Evolutionary conservation across 345 rosid genomes (phyloP).

Genomic region (Lumnitzera littorea): DNA sequence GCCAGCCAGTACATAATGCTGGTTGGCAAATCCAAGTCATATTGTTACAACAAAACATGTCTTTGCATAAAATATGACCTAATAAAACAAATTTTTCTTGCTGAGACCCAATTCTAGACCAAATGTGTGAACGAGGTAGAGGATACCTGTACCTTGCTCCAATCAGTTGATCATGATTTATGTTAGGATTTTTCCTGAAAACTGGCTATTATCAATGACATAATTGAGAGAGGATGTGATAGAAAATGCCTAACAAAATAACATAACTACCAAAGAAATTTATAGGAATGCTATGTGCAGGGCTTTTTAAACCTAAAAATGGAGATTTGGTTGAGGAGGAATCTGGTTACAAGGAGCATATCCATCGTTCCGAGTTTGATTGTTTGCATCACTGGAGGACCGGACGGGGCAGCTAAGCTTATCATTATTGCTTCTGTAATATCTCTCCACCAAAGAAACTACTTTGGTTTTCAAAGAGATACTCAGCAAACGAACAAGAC

Average conservation of each 20-base stretch:
- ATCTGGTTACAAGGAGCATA: constrained; percentile 14
- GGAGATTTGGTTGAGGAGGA: constrained; percentile 18
- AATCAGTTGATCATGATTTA: not conserved
- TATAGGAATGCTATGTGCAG: not conserved
- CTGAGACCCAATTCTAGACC: no score
- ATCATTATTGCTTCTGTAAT: constrained; percentile 22
- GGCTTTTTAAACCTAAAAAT: constrained; percentile 4
- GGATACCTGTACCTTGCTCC: not conserved
- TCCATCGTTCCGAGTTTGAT: constrained; percentile 19
- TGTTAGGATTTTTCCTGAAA: not conserved
- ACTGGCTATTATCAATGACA: no score
- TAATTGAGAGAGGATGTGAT: no score
- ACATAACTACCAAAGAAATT: not conserved
- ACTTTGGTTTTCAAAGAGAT: not conserved
- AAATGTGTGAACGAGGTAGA: no score
- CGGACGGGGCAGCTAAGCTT: constrained; percentile 15
- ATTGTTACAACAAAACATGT: no score
- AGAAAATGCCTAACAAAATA: not conserved
- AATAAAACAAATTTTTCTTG: no score
- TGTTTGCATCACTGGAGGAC: constrained; percentile 18
- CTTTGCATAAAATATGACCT: no score
- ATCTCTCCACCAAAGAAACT: not conserved
- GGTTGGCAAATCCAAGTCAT: not conserved
- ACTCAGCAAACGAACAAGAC: no score
- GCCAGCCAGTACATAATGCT: constrained; percentile 10